A percentile compares a stretch with the other conserved stretches of the same genome.
phyloP scores from a whole-genome alignment of 2,329 filamentous ascomycete species.

The Cercospora sp. region DNA sequence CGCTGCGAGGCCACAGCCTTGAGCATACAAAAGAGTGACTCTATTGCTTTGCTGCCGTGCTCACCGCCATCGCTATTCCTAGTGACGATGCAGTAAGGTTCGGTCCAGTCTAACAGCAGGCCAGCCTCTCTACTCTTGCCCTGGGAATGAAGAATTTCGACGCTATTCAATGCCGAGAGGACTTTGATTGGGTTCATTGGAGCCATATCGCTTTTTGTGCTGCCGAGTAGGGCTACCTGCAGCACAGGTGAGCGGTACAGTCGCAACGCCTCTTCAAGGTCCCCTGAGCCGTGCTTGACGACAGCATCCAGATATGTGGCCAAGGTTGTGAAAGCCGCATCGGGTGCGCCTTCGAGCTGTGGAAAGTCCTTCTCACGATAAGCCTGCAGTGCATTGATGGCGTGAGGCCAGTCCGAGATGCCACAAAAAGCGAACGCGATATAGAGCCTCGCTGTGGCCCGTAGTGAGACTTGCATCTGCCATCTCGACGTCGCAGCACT shows the following conservation, averaged over 20 bases:
- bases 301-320: constrained; percentile 68
- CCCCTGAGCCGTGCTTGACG: constrained; percentile 73
- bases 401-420: constrained; percentile 68
- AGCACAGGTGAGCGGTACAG: constrained; percentile 62
- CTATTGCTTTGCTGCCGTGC: constrained; percentile 73
- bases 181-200: constrained; percentile 45
- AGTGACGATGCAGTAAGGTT: constrained; percentile 67
- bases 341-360: constrained; percentile 4
- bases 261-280: constrained; percentile 66
- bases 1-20: constrained; percentile 55
- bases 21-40: constrained; percentile 74
- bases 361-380: constrained; percentile 4
- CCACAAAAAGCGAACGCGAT: constrained; percentile 69
- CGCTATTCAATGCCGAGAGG: constrained; percentile 50
- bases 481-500: constrained; percentile 45
- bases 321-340: constrained; percentile 26
- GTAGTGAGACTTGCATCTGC: constrained; percentile 66
- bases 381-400: constrained; percentile 36
- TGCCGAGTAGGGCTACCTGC: constrained; percentile 52
- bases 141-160: constrained; percentile 49
- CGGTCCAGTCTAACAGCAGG: constrained; percentile 64
- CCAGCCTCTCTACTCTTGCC: constrained; percentile 52
- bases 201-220: constrained; percentile 30
- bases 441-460: constrained; percentile 53
- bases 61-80: constrained; percentile 64